Conservation (phyloP, 805 yeast species). For the Candida qinlingensis region DNA sequence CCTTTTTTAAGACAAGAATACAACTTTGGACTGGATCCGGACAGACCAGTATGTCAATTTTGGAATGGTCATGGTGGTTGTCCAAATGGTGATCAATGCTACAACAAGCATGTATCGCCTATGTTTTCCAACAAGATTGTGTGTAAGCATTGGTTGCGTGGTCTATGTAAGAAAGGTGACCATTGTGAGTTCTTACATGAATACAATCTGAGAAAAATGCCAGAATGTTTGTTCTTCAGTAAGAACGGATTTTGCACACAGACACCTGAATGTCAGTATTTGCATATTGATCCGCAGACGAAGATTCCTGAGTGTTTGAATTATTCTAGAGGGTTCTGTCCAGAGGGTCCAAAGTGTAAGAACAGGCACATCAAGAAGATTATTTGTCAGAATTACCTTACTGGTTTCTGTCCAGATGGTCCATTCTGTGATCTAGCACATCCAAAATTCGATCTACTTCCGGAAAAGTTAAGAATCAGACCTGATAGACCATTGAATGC, state of each 20-base stretch:
- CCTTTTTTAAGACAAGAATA: constrained; percentile 76
- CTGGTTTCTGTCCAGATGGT: constrained; percentile 94
- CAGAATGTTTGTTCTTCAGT: constrained; percentile 86
- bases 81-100: constrained; percentile 82
- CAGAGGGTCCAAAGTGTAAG: constrained; percentile 81
- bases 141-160: constrained; percentile 97
- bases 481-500: constrained; percentile 26
- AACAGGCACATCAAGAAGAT: constrained; percentile 74
- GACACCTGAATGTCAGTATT: constrained; percentile 87
- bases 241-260: constrained; percentile 84
- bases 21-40: constrained; percentile 80
- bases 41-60: constrained; percentile 79
- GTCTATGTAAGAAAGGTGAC: constrained; percentile 93
- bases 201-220: constrained; percentile 90
- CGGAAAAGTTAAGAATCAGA: constrained; percentile 33
- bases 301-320: constrained; percentile 85
- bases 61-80: constrained; percentile 66
- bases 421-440: constrained; percentile 67
- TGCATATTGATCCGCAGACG: constrained; percentile 85
- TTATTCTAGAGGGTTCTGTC: constrained; percentile 86
- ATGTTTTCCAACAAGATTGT: constrained; percentile 73
- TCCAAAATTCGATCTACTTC: constrained; percentile 62
- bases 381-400: constrained; percentile 71
- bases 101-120: constrained; percentile 75
- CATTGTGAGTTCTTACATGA: constrained; percentile 96